These are phyloP conservation scores for Pseudogymnoascus sp. DNA, from an alignment of 2,329 filamentous ascomycete species.

Conservation along the genomic window DNA sequence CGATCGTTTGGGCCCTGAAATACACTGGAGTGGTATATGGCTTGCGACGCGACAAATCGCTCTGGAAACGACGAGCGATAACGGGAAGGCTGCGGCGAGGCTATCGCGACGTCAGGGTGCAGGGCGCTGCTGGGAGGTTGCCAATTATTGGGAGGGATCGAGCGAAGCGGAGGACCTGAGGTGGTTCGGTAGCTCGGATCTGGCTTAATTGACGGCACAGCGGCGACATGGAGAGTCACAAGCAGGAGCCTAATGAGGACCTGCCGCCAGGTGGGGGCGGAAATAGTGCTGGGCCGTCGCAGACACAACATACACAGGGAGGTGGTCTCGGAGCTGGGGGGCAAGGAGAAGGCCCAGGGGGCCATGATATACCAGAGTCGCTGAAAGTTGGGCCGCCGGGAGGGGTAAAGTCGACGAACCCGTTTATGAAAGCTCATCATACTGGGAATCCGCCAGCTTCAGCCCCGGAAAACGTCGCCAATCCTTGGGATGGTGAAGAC, in stretches of 20 bases:
- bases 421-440: slow-evolving; percentile 18
- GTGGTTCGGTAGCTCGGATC: not conserved
- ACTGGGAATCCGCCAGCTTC: slow-evolving; percentile 10
- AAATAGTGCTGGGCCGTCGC: not conserved
- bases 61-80: not conserved
- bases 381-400: slow-evolving; percentile 21
- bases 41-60: not conserved
- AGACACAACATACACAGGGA: not conserved
- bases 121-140: not conserved
- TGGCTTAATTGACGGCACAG: not conserved
- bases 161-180: not conserved
- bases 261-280: not conserved
- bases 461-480: slow-evolving; percentile 20
- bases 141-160: not conserved
- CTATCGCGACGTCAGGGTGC: not conserved
- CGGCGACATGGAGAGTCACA: not conserved
- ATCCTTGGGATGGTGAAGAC: slow-evolving; percentile 21
- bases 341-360: not conserved
- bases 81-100: not conserved
- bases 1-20: not conserved
- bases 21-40: not conserved
- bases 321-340: not conserved
- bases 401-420: slow-evolving; percentile 21
- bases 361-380: slow-evolving; percentile 18
- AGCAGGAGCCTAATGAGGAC: not conserved